Conservation (phyloP, 495 filamentous ascomycete species). For the Trichoderma reesei region DNA sequence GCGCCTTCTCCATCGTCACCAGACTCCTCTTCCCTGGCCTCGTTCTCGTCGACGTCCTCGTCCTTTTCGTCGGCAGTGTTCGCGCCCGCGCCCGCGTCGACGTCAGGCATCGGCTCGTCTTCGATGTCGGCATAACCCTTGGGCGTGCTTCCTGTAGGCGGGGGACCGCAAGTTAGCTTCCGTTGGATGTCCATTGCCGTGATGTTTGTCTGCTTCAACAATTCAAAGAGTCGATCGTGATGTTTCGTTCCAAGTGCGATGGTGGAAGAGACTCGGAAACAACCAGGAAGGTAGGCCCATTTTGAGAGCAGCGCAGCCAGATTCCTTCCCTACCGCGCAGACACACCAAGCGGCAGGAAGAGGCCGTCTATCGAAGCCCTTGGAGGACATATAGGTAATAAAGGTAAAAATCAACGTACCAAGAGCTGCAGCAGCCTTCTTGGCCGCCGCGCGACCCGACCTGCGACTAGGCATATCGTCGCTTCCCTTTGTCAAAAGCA, state of each 20-base stretch:
- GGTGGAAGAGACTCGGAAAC: too few species aligned
- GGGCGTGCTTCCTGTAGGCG: slow-evolving; percentile 40
- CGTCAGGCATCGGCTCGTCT: slow-evolving; percentile 42
- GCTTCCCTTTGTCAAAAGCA: background rate
- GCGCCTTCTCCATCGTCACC: slow-evolving; percentile 24
- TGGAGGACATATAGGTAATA: too few species aligned
- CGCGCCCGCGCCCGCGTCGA: slow-evolving; percentile 17
- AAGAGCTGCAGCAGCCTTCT: slow-evolving; percentile 36
- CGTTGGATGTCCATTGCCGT: too few species aligned
- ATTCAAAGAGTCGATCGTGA: too few species aligned
- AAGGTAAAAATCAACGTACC: slow-evolving; percentile 27
- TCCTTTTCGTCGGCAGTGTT: slow-evolving; percentile 23
- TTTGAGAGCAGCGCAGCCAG: too few species aligned
- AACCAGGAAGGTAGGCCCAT: too few species aligned
- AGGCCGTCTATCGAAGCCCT: too few species aligned
- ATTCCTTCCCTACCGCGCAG: too few species aligned
- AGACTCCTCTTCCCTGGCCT: slow-evolving; percentile 32
- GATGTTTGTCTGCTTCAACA: too few species aligned
- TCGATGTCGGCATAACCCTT: slow-evolving; percentile 40
- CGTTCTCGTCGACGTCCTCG: slow-evolving; percentile 23
- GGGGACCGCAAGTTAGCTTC: slow-evolving; percentile 13
- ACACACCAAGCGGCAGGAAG: too few species aligned
- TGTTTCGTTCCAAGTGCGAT: too few species aligned
- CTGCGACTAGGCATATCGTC: slow-evolving; percentile 23
- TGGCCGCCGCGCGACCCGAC: slow-evolving; percentile 35